Evolutionary conservation across 1,284 basidiomycete species (phyloP).

Genomic region (Malassezia furfur): DNA sequence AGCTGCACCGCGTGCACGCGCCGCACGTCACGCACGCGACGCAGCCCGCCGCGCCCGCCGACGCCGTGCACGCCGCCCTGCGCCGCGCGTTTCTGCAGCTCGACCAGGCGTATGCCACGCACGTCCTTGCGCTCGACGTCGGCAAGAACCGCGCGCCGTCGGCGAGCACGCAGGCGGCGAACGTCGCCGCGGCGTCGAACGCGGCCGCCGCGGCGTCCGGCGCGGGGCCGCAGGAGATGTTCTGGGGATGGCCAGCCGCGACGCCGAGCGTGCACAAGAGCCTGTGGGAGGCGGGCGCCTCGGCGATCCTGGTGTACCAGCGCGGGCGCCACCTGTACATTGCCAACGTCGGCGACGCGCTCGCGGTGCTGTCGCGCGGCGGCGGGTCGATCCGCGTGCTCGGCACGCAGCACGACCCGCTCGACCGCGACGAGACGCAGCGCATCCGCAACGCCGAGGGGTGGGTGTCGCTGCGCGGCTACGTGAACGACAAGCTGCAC

Average conservation of each 20-base stretch:
- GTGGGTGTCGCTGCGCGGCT: constrained; percentile 87
- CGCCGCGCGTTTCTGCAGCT: constrained; percentile 41
- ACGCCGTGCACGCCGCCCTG: constrained; percentile 28
- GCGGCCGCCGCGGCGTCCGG: neutral
- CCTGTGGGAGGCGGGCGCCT: constrained; percentile 53
- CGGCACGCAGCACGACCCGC: constrained; percentile 79
- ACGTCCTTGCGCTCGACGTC: constrained; percentile 33
- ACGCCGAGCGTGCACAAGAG: constrained; percentile 17
- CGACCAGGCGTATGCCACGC: constrained; percentile 40
- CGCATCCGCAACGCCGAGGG: constrained; percentile 86
- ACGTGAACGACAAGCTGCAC: constrained; percentile 84
- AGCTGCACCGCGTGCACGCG: constrained; percentile 21
- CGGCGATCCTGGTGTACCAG: constrained; percentile 79
- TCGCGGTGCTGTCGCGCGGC: constrained; percentile 73
- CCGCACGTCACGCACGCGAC: neutral
- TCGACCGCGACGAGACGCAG: constrained; percentile 71
- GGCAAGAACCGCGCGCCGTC: constrained; percentile 23
- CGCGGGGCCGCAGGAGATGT: constrained; percentile 8
- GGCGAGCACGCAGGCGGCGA: constrained; percentile 4
- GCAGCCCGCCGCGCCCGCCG: neutral
- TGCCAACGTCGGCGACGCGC: constrained; percentile 79
- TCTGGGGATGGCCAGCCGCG: constrained; percentile 22
- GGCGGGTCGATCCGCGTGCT: constrained; percentile 69
- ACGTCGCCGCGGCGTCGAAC: neutral
- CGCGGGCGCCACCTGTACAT: constrained; percentile 71